phyloP scores from a whole-genome alignment of 306 rosid genomes.

The Bauhinia variegata region DNA sequence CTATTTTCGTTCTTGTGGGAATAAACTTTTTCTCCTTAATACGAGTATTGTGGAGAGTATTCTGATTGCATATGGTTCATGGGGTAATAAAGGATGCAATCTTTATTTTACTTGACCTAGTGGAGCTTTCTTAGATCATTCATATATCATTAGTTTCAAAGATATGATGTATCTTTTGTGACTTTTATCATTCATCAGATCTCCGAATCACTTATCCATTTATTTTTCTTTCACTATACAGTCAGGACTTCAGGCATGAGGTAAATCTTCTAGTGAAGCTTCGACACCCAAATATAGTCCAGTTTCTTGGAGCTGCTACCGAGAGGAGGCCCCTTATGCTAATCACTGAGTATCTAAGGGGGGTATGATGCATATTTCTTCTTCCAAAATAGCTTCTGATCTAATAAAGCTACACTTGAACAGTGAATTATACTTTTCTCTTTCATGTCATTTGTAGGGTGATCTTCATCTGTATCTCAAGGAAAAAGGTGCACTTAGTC shows the following conservation, averaged over 20 bases:
- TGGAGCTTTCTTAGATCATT: too few relatives aligned
- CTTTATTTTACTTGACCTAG: too few relatives aligned
- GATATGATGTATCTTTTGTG: constrained; percentile 17
- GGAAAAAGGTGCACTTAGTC: constrained; percentile 78
- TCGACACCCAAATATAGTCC: constrained; percentile 97
- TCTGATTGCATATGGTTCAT: constrained; percentile 14
- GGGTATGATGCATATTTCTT: constrained; percentile 59
- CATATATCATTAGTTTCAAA: too few relatives aligned
- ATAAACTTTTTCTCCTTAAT: neutral
- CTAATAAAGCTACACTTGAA: constrained; percentile 22
- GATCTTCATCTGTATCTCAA: constrained; percentile 93
- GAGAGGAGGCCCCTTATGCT: constrained; percentile 94
- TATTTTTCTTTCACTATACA: constrained; percentile 38
- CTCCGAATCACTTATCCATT: constrained; percentile 6
- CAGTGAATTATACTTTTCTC: constrained; percentile 30
- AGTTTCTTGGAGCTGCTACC: constrained; percentile 99
- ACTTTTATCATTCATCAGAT: neutral
- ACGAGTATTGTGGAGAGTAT: neutral
- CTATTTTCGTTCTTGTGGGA: neutral
- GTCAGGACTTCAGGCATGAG: constrained; percentile 98
- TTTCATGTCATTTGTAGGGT: constrained; percentile 61
- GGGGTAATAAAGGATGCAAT: too few relatives aligned
- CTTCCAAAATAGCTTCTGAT: constrained; percentile 28
- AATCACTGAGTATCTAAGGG: constrained; percentile 91
- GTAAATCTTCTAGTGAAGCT: constrained; percentile 96